A percentile compares a stretch with the other conserved stretches of the same genome.
phyloP scores from a whole-genome alignment of 805 yeast genomes.

The Candida sonorensis region DNA sequence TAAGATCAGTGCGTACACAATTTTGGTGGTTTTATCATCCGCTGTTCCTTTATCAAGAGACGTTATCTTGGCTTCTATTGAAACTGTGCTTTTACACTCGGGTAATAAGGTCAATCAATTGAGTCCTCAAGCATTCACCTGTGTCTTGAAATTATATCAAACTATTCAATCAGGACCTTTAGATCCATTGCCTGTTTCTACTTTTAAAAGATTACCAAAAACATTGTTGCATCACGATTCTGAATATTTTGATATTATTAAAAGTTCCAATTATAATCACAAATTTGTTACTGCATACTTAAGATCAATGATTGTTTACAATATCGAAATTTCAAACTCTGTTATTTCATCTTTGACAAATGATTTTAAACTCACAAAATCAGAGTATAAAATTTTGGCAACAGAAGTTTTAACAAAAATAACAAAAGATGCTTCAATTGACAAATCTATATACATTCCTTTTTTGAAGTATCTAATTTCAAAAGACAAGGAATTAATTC shows the following conservation, averaged over 20 bases:
- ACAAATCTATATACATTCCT: conserved; percentile 21
- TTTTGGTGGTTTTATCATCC: conserved; percentile 69
- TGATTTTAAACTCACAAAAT: conserved; percentile 10
- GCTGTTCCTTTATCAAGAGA: conserved; percentile 58
- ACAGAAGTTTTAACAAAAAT: conserved; percentile 16
- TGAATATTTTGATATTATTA: conserved; percentile 13
- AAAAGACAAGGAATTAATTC: conserved; percentile 31
- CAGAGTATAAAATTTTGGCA: conserved; percentile 19
- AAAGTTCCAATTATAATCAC: conserved; percentile 10
- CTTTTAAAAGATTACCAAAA: conserved; percentile 17
- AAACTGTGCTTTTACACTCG: conserved; percentile 39
- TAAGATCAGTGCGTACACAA: conserved; percentile 78
- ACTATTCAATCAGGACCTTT: conserved; percentile 30
- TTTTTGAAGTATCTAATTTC: conserved; percentile 32
- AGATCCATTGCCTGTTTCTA: conserved; percentile 20
- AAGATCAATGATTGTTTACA: conserved; percentile 17
- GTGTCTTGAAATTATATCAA: conserved; percentile 44
- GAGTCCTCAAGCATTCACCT: conserved; percentile 34
- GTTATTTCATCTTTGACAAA: conserved; percentile 5
- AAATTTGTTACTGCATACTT: conserved; percentile 25
- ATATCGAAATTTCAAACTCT: conserved; percentile 4
- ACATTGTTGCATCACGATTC: conserved; percentile 13
- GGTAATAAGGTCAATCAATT: conserved; percentile 14
- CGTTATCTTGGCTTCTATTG: conserved; percentile 54
- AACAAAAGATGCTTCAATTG: conserved; percentile 4